A percentile compares a stretch with the other conserved stretches of the same genome.
phyloP scores from a whole-genome alignment of 2,329 filamentous ascomycete species.

The Acephala macrosclerotiorum region DNA sequence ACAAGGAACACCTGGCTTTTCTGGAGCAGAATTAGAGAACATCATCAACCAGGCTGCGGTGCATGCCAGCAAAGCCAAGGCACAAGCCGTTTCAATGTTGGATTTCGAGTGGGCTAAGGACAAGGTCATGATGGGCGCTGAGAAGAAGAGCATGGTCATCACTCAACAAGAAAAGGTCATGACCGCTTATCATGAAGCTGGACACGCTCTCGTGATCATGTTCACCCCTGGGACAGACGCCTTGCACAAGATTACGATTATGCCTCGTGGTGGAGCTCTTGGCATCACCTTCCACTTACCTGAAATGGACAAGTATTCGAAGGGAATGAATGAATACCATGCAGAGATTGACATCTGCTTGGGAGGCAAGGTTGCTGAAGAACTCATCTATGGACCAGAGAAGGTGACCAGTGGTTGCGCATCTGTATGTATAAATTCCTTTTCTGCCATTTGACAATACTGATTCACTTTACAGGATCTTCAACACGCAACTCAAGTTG shows the following conservation, averaged over 20 bases:
- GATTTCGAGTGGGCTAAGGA: constrained; percentile 99
- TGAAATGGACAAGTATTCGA: constrained; percentile 91
- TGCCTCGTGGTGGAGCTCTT: constrained; percentile 85
- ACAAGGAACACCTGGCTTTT: constrained; percentile 88
- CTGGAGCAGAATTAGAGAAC: constrained; percentile 95
- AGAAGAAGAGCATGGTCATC: constrained; percentile 88
- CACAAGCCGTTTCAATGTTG: constrained; percentile 73
- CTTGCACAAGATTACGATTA: constrained; percentile 96
- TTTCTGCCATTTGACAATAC: constrained; percentile 7
- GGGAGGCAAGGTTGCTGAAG: constrained; percentile 89
- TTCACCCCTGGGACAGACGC: constrained; percentile 77
- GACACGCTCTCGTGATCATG: constrained; percentile 89
- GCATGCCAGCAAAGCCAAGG: constrained; percentile 88
- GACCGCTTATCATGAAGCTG: constrained; percentile 97
- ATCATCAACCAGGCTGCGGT: constrained; percentile 96
- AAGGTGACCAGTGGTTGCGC: constrained; percentile 91
- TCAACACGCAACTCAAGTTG: constrained; percentile 78
- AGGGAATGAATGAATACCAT: constrained; percentile 84
- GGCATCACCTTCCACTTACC: constrained; percentile 89
- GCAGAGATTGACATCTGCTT: constrained; percentile 81
- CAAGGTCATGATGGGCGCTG: constrained; percentile 96
- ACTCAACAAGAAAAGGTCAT: constrained; percentile 92
- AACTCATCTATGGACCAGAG: constrained; percentile 90
- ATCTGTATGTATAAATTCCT: constrained; percentile 59
- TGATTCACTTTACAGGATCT: constrained; percentile 70